Evolutionary conservation across 2,329 filamentous ascomycete genomes (phyloP), one percentile per base, ranked within the genome.

Genomic region (Pseudopithomyces chartarum): DNA sequence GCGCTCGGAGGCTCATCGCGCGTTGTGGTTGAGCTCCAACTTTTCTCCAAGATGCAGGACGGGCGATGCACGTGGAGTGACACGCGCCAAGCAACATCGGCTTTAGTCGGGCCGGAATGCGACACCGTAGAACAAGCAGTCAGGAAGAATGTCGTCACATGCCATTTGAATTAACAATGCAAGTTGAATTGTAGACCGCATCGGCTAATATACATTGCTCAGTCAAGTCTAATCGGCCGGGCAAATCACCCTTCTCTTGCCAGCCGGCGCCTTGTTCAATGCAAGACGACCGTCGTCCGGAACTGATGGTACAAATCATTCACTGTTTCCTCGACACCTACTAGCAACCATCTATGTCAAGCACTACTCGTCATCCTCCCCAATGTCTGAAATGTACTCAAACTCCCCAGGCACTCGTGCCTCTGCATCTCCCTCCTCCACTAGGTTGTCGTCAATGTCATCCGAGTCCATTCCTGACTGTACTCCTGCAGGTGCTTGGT

Each of bases 351-450:
- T 19, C 38, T 40, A 19, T 5, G 3, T n/a, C 15, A 17, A n/a
- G n/a, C 59, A 46, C 23, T 69, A 70, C 32, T 78, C 65, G 54
- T 73, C 69, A 32, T 75, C 77, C 26, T 78, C 77, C 10, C 73
- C 77, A 2, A 81, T 84, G 52, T 91, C 90, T 5, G 88, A 88
- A 66, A 89, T 87, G 74, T 95, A 93, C 58, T 94, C 90, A 76
- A 95, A 95, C 50, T 91, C 88, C 11, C 80, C 78, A 5, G 91
- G 91, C 6, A 86, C 74, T 36, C 83, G 79, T 1, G 91, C 91
- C 71, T 94, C 91, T 66, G 90, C 88, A 10, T 83, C 86, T 67
- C 94, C 90, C 75, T 98, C 94, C 67, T 97, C 93, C 3, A 96
- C 87, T 6, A 92, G 89, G 3, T 90, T 97, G 65, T 97, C 79